Evolutionary conservation across 257 asterid species (phyloP).

Genomic region (Jacaranda mimosifolia): DNA sequence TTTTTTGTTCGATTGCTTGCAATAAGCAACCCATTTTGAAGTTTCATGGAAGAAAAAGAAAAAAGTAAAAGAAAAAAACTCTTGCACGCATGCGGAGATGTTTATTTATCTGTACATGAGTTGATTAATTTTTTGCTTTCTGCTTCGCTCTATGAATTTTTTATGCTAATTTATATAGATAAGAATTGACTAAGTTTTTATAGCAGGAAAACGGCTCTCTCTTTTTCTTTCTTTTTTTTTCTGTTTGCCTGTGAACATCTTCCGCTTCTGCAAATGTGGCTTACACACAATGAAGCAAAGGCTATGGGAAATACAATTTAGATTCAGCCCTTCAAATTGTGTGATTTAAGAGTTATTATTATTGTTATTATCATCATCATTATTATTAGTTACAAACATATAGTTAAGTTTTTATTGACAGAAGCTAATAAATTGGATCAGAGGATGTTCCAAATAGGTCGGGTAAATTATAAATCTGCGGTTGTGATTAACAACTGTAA

Average conservation of each 20-base stretch:
- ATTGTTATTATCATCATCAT: background rate
- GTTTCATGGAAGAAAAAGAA: background rate
- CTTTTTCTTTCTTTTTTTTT: background rate
- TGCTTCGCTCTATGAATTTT: slow-evolving; percentile 20
- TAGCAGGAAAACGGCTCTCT: background rate
- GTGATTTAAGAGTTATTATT: background rate
- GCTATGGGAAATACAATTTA: background rate
- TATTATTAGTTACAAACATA: background rate
- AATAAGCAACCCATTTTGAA: background rate
- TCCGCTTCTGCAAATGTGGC: no score
- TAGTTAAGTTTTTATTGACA: background rate
- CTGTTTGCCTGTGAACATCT: background rate
- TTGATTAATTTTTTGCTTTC: slow-evolving; percentile 15
- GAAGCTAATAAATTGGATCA: background rate
- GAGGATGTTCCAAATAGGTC: background rate
- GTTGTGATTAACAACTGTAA: background rate
- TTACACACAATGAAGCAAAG: background rate
- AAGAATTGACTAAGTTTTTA: background rate
- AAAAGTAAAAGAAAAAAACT: no score
- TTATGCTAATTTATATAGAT: background rate
- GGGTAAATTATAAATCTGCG: background rate
- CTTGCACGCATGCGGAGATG: background rate
- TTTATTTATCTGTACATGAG: background rate
- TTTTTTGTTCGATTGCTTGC: slow-evolving; percentile 17
- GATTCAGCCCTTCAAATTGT: slow-evolving; percentile 4